Percentiles rank a stretch among this genome's conserved stretches.
Evolutionary conservation across 2,329 filamentous ascomycete genomes (phyloP).

Genomic region (Acephala macrosclerotiorum): DNA sequence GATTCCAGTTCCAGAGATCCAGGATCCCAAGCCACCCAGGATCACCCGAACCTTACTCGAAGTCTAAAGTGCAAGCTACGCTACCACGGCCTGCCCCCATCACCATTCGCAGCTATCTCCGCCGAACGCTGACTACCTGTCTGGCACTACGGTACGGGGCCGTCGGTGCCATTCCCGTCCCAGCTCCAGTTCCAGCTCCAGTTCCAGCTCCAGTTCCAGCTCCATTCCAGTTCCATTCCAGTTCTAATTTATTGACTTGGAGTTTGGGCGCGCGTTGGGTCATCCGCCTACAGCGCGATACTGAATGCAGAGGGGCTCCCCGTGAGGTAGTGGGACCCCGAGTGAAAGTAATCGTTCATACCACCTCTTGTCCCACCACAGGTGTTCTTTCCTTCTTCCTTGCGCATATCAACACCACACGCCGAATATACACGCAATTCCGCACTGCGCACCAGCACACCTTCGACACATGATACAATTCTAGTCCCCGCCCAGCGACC

Average conservation of each 20-base stretch:
- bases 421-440: not conserved
- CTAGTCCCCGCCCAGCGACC: not conserved
- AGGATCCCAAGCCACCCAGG: constrained; percentile 5
- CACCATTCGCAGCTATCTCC: not conserved
- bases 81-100: not conserved
- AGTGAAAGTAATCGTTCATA: not conserved
- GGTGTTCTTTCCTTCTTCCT: constrained; percentile 2
- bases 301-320: not conserved
- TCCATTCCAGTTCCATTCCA: not conserved
- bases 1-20: not conserved
- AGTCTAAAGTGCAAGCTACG: not conserved
- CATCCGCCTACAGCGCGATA: not conserved
- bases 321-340: constrained; percentile 7
- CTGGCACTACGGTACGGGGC: constrained; percentile 12
- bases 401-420: not conserved
- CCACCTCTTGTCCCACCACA: constrained; percentile 1
- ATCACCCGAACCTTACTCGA: not conserved
- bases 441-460: not conserved
- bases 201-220: not conserved
- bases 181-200: too few species aligned
- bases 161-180: constrained; percentile 22
- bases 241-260: not conserved
- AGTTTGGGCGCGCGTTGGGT: not conserved
- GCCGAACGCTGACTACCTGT: not conserved
- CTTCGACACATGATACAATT: constrained; percentile 9